phyloP scores from a whole-genome alignment of 2,329 filamentous ascomycete species.

The Diaporthe batatas region DNA sequence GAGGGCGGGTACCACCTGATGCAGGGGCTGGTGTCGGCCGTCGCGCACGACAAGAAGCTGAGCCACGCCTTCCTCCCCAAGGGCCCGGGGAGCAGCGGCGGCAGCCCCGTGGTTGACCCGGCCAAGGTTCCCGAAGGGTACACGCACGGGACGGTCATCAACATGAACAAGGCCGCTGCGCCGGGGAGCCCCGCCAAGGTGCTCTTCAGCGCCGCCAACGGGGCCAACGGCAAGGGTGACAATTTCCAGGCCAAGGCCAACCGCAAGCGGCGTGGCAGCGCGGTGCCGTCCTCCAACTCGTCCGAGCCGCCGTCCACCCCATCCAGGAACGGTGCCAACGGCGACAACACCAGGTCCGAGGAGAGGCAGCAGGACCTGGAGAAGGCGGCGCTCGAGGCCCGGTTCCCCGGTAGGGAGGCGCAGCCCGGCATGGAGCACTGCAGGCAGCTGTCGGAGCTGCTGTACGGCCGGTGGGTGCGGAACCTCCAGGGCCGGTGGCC shows the following conservation, averaged over 20 bases:
- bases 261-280: constrained; percentile 71
- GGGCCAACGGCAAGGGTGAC: constrained; percentile 69
- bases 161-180: constrained; percentile 62
- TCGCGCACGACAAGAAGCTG: constrained; percentile 78
- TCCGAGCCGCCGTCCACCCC: constrained; percentile 45
- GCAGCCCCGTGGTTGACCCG: constrained; percentile 44
- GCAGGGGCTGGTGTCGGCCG: constrained; percentile 79
- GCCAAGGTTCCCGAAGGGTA: constrained; percentile 59
- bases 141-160: constrained; percentile 69
- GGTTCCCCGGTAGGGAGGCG: constrained; percentile 67
- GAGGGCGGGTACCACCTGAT: constrained; percentile 91
- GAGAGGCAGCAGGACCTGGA: constrained; percentile 56
- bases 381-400: constrained; percentile 62
- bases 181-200: constrained; percentile 71
- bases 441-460: constrained; percentile 87
- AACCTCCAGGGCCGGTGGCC: constrained; percentile 82
- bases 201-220: constrained; percentile 83
- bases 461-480: constrained; percentile 92
- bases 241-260: constrained; percentile 86
- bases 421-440: constrained; percentile 90
- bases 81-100: constrained; percentile 44
- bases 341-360: constrained; percentile 46
- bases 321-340: constrained; percentile 33
- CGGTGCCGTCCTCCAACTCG: constrained; percentile 44
- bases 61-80: constrained; percentile 62